Conservation (phyloP, 2,329 filamentous ascomycete species). For the Monilinia laxa region DNA sequence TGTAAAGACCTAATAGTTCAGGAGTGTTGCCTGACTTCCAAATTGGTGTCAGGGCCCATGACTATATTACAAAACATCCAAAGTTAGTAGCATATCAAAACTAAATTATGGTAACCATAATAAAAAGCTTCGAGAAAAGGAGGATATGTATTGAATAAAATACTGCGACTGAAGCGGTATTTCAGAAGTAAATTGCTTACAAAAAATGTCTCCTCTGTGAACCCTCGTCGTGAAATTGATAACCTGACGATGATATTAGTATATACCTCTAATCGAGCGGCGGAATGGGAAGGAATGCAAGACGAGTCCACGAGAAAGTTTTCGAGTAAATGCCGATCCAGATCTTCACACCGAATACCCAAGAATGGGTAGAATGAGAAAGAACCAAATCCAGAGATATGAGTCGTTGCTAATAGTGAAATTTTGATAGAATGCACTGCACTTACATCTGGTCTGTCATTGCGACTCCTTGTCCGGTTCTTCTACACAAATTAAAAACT, state of each 20-base stretch:
- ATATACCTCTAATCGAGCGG: not conserved
- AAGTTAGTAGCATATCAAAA: not conserved
- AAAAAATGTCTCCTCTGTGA: conserved; percentile 73
- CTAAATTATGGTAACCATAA: not conserved
- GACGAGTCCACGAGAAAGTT: too few species aligned
- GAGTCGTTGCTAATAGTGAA: not conserved
- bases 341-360: too few species aligned
- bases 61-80: conserved; percentile 38
- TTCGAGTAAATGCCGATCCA: too few species aligned
- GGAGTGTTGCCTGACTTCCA: conserved; percentile 63
- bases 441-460: conserved; percentile 69
- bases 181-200: not conserved
- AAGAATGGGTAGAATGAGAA: too few species aligned
- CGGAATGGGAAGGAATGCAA: too few species aligned
- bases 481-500: conserved; percentile 64
- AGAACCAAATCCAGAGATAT: too few species aligned
- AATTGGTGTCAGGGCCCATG: conserved; percentile 77
- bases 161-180: too few species aligned
- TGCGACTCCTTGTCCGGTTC: conserved; percentile 73
- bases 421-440: not conserved
- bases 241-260: conserved; percentile 42
- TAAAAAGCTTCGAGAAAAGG: not conserved
- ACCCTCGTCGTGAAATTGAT: conserved; percentile 67
- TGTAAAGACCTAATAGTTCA: conserved; percentile 69
- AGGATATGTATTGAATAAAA: too few species aligned